Evolutionary conservation across 2,329 filamentous ascomycete genomes (phyloP), one percentile per base, ranked within the genome.

Genomic region (Xylariaceae sp.): DNA sequence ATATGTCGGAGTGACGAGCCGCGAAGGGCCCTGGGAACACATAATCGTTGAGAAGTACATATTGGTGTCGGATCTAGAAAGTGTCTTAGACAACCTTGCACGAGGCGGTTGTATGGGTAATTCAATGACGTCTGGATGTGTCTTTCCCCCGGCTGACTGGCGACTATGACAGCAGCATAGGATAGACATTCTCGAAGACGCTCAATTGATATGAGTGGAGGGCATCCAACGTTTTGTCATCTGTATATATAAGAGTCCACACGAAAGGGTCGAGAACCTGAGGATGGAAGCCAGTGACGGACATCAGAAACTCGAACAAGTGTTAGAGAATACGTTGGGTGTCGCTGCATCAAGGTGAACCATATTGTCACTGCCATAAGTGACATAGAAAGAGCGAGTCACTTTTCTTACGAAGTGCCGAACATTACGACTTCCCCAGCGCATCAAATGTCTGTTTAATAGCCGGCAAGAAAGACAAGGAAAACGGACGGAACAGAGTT

Each of bases 91-190:
- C 40, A 68, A 21, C 27, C 59, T 64, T 15, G 52, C 66, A 27
- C 42, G 62, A 10, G 63, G 62, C 11, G 65, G 64, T 21, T 55
- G 62, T 35, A 32, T 48, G 27, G 66, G 63, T 24, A 67, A 53
- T 39, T 64, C 50, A 26, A 55, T 46, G 24, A 39, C 35, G 26
- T 59, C 59, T 52, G 52, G 55, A 40, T 51, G 30, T 26, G 52
- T 48, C 30, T 61, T 56, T 56, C 20, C 55, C 37, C 29, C 42
- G 30, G 45, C 41, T 50, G 58, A 20, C 50, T 58, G 61, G 18
- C 53, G 58, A 45, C 62, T 49, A 16, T 60, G 57, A 52, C 68
- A 73, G 51, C 72, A 74, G 57, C 69, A 73, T 49, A 74, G 62
- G 39, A 70, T 61, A 33, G 67, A 59, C 72, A 74, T 74, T 35